phyloP scores from a whole-genome alignment of 768 basidiomycete genomes.

The Suillus lakei region DNA sequence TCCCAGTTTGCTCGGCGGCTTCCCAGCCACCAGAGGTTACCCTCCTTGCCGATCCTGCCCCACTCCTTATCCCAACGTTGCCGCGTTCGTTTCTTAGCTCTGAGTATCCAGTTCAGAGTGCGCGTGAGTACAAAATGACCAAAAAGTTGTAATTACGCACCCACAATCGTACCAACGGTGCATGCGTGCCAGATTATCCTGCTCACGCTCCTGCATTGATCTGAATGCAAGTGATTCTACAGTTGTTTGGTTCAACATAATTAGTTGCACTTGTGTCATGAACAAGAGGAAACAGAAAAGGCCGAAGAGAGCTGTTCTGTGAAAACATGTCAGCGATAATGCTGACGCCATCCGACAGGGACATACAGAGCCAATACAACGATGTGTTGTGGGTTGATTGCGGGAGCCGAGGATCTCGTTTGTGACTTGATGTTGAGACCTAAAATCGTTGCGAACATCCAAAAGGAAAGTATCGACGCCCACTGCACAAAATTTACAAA shows the following conservation, averaged over 20 bases:
- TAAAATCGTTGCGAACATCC: constrained; percentile 65
- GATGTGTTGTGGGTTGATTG: constrained; percentile 69
- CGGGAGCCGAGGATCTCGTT: constrained; percentile 22
- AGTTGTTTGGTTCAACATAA: constrained; percentile 71
- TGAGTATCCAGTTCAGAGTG: constrained; percentile 29
- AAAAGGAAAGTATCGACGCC: constrained; percentile 60
- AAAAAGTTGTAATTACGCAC: constrained; percentile 43
- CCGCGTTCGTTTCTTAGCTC: constrained; percentile 51
- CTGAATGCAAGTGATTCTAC: constrained; percentile 73
- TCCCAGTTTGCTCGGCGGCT: constrained; percentile 68
- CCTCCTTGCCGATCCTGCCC: constrained; percentile 76
- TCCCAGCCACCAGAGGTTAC: constrained; percentile 88
- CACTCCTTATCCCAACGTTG: constrained; percentile 79
- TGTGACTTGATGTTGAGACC: constrained; percentile 48
- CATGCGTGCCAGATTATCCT: constrained; percentile 49
- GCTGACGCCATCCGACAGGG: not conserved
- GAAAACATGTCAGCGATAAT: constrained; percentile 13
- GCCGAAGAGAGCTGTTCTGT: constrained; percentile 70
- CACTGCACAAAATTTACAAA: constrained; percentile 84
- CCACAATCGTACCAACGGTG: constrained; percentile 57
- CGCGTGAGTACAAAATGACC: not conserved
- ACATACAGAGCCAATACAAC: constrained; percentile 78
- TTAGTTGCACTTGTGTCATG: constrained; percentile 62
- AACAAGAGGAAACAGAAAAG: constrained; percentile 69
- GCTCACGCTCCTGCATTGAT: constrained; percentile 69